These are phyloP conservation scores for Claviceps quebecensis DNA, from an alignment of 2,329 filamentous ascomycete species.

Conservation along the genomic window DNA sequence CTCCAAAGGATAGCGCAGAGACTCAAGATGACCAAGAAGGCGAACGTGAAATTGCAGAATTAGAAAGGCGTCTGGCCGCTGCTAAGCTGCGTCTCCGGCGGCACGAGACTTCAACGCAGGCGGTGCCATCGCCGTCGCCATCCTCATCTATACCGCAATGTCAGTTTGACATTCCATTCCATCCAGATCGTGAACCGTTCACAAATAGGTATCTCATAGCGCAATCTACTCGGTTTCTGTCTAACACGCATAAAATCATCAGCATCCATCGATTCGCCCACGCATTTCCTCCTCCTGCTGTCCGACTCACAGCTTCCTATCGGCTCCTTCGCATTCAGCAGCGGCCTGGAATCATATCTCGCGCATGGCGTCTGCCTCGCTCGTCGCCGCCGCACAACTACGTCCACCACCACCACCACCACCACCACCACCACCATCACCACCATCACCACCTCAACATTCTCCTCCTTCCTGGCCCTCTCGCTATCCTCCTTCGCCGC, in stretches of 20 bases:
- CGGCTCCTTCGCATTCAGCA: slow-evolving; percentile 78
- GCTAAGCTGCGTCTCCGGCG: slow-evolving; percentile 28
- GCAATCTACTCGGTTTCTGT: too few species aligned
- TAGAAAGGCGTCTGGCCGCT: slow-evolving; percentile 38
- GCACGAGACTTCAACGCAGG: not conserved
- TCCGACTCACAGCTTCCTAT: slow-evolving; percentile 71
- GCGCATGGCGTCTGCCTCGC: slow-evolving; percentile 43
- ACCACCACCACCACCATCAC: too few species aligned
- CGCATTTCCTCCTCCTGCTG: slow-evolving; percentile 61
- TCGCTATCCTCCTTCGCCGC: slow-evolving; percentile 59
- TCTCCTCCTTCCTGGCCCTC: slow-evolving; percentile 53
- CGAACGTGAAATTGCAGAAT: slow-evolving; percentile 42
- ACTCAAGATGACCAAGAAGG: slow-evolving; percentile 14
- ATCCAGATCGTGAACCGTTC: too few species aligned
- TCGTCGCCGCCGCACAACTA: slow-evolving; percentile 14
- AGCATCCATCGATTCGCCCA: slow-evolving; percentile 10
- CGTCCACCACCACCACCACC: slow-evolving; percentile 10
- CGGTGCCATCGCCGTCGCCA: not conserved
- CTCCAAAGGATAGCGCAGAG: slow-evolving; percentile 8
- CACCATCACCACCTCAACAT: slow-evolving; percentile 14
- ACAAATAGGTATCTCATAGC: too few species aligned
- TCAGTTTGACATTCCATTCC: not conserved
- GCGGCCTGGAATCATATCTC: slow-evolving; percentile 68
- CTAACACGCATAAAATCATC: not conserved
- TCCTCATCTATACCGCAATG: not conserved